These are phyloP conservation scores for Pulveroboletus sp. DNA, from an alignment of 768 basidiomycete genomes.

Conservation along the genomic window DNA sequence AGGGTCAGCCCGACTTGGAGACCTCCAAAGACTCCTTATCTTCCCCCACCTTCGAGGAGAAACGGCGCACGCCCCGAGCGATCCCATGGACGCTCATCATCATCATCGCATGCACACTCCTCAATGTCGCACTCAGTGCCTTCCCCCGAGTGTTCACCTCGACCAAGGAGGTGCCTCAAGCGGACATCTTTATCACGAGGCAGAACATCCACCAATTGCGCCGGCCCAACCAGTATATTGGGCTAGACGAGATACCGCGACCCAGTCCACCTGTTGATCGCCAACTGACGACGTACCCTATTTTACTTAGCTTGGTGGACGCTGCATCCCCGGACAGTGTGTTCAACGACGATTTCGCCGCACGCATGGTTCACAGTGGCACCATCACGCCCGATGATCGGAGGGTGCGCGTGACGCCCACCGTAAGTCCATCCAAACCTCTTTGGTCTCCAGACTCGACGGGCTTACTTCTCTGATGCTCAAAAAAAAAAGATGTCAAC, in stretches of 20 bases:
- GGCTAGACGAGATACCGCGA: conserved; percentile 6
- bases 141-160: neutral
- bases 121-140: conserved; percentile 4
- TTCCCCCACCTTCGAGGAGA: neutral
- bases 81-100: conserved; percentile 8
- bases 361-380: conserved; percentile 4
- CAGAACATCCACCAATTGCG: conserved; percentile 8
- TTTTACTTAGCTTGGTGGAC: conserved; percentile 8
- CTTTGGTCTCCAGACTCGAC: too few relatives aligned
- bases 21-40: neutral
- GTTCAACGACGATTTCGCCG: conserved; percentile 5
- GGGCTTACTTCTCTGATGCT: too few relatives aligned
- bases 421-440: neutral
- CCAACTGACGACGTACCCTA: conserved; percentile 4
- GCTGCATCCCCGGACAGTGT: conserved; percentile 5
- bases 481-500: conserved; percentile 8
- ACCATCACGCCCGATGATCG: conserved; percentile 9
- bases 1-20: neutral
- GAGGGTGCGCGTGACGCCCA: neutral
- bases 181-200: neutral
- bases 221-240: conserved; percentile 10
- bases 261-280: conserved; percentile 2
- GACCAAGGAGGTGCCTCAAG: neutral
- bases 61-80: neutral
- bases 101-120: conserved; percentile 3